These are phyloP conservation scores for Penicillium sp. DNA, from an alignment of 2,329 filamentous ascomycete genomes.

Conservation along the genomic window DNA sequence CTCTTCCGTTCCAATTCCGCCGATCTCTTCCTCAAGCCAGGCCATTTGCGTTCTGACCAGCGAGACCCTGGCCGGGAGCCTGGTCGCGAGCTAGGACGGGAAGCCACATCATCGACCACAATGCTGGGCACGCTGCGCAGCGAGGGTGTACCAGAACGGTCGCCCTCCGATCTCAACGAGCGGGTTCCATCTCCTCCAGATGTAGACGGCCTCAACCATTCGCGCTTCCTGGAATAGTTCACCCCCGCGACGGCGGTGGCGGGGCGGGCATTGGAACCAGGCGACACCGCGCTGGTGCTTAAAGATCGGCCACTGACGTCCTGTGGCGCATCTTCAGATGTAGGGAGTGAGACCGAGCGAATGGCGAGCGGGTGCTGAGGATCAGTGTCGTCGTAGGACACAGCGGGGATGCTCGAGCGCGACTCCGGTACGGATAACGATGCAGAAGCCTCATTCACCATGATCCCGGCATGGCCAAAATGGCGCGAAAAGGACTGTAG, in stretches of 20 bases:
- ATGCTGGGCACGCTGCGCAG: slow-evolving; percentile 40
- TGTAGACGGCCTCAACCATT: slow-evolving; percentile 12
- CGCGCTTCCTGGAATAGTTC: slow-evolving; percentile 9
- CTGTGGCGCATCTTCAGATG: slow-evolving; percentile 20
- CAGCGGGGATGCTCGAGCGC: slow-evolving; percentile 22
- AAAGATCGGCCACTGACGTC: slow-evolving; percentile 24
- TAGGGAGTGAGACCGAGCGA: slow-evolving; percentile 29
- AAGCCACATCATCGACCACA: slow-evolving; percentile 34
- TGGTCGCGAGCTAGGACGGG: slow-evolving; percentile 27
- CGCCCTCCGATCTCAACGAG: slow-evolving; percentile 20
- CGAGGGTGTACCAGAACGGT: slow-evolving; percentile 26
- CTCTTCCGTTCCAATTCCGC: slow-evolving; percentile 30
- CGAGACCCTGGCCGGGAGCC: slow-evolving; percentile 40
- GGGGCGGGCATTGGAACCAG: slow-evolving; percentile 10
- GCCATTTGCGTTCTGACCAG: slow-evolving; percentile 45
- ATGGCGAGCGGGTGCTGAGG: slow-evolving; percentile 22
- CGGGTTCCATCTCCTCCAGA: slow-evolving; percentile 13
- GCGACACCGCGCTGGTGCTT: slow-evolving; percentile 24
- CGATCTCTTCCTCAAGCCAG: slow-evolving; percentile 34
- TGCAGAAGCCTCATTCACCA: slow-evolving; percentile 30
- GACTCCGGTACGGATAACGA: slow-evolving; percentile 28
- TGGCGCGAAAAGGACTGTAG: slow-evolving; percentile 8
- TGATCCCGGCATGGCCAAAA: slow-evolving; percentile 34
- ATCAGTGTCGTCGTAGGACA: slow-evolving; percentile 28
- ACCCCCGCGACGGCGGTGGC: slow-evolving; percentile 15